Conservation (phyloP, 371 early-diverging fungal genomes). For the Mucor lusitanicus region DNA sequence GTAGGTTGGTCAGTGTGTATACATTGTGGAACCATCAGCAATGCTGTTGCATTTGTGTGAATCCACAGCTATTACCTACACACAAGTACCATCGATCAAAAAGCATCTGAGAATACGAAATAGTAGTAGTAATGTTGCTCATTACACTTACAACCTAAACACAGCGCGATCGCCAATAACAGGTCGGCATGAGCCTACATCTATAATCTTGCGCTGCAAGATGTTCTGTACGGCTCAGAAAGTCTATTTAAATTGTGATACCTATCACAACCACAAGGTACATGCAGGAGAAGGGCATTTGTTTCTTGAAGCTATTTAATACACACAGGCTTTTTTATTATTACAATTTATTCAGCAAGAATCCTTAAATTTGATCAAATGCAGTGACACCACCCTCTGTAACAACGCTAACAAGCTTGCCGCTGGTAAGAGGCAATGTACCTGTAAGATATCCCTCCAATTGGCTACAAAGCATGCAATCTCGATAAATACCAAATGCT, state of each 20-base stretch:
- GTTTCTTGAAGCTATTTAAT: neutral
- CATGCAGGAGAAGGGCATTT: neutral
- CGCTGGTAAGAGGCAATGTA: slow-evolving; percentile 44
- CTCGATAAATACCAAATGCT: neutral
- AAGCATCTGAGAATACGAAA: too few relatives aligned
- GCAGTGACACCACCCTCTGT: slow-evolving; percentile 56
- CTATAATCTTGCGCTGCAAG: neutral
- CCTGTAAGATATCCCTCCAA: slow-evolving; percentile 56
- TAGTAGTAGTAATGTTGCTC: too few relatives aligned
- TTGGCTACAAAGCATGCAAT: slow-evolving; percentile 33
- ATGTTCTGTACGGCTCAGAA: neutral
- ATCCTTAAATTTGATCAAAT: slow-evolving; percentile 44
- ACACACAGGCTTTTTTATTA: neutral
- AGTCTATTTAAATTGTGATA: neutral
- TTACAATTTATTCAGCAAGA: neutral
- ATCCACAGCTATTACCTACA: neutral
- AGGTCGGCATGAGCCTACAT: neutral
- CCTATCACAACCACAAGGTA: neutral
- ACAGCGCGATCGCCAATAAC: too few relatives aligned
- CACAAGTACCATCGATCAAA: neutral
- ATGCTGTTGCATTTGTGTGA: neutral
- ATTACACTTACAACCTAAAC: too few relatives aligned
- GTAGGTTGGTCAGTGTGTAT: neutral
- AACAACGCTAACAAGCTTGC: slow-evolving; percentile 56
- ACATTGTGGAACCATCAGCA: neutral